A percentile compares a stretch with the other conserved stretches of the same genome.
Evolutionary conservation across 2,329 filamentous ascomycete species (phyloP).

Genomic region (Colletotrichum sublineola): DNA sequence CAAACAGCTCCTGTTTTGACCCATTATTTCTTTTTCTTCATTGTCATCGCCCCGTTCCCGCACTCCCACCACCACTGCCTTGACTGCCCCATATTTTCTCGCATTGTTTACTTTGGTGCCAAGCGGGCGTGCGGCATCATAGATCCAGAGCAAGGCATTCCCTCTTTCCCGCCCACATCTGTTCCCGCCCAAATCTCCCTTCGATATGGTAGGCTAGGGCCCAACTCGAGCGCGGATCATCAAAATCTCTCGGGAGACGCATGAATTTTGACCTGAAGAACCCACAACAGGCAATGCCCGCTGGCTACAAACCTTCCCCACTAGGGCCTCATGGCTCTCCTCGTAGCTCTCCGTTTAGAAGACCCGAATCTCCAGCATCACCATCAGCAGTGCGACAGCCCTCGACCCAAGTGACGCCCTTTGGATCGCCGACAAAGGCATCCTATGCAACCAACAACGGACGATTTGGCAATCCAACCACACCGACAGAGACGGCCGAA

Average conservation of each 20-base stretch:
- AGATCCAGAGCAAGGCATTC: conserved; percentile 39
- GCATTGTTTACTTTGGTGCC: conserved; percentile 40
- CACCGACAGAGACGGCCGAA: conserved; percentile 54
- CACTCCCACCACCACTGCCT: conserved; percentile 1
- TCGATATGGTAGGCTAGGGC: conserved; percentile 38
- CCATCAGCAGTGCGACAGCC: conserved; percentile 75
- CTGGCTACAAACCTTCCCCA: conserved; percentile 78
- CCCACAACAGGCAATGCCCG: conserved; percentile 63
- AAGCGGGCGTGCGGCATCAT: conserved; percentile 35
- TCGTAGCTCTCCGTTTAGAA: conserved; percentile 74
- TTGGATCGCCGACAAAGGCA: conserved; percentile 69
- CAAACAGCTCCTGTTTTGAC: background rate
- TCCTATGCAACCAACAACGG: conserved; percentile 46
- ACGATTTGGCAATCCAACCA: conserved; percentile 57
- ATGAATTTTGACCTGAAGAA: conserved; percentile 40
- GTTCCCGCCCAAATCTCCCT: conserved; percentile 16
- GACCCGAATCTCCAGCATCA: conserved; percentile 73
- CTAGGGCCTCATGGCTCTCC: conserved; percentile 76
- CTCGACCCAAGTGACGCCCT: conserved; percentile 62
- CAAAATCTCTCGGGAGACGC: conserved; percentile 27
- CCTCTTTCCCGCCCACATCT: conserved; percentile 32
- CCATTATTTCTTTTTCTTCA: conserved; percentile 24
- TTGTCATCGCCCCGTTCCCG: conserved; percentile 3
- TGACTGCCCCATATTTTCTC: conserved; percentile 36
- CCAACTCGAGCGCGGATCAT: conserved; percentile 29